Base-by-base conservation (phyloP, 1,139 yeast genomes). In the Suhomyces guaymorum region DNA sequence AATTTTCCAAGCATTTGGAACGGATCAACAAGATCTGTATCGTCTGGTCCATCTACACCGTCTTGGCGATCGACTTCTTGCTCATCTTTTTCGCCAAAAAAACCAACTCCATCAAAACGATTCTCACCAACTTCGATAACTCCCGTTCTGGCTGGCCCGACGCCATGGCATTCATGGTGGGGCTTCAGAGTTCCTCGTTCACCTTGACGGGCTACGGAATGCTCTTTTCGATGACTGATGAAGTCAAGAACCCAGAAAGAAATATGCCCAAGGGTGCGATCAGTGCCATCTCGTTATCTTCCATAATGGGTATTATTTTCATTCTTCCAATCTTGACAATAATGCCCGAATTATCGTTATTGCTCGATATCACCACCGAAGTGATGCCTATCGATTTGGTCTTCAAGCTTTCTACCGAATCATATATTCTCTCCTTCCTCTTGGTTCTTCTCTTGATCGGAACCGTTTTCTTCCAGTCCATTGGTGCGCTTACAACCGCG, bases 191-290 rank as follows among this genome's bases (percentile, higher is more conserved):
- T 47, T 78, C 90, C 1, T 80, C 85, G 26, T 84, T 84, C 57
- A 84, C 92, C 16, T 66, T 85, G 51, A 85, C 86, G 41, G 95
- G 95, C 0, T 86, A 82, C 55, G 92, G 92, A 17, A 80, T 86
- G 75, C 66, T 87, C 17, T 86, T 88, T 12, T 82, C 92, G 6
- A 75, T 86, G 69, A 79, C 89, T 22, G 95, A 86, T 54, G 95
- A 86, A 59, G 92, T 86, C 10, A 78, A 79, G 47, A 70, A 70
- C 24, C 92, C 95, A 0, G 90, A 85, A 51, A 73, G 69, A 43
- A 81, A 80, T 37, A 81, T 87, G 55, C 90, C 95, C n/a, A 75
- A 75, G 42, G 95, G 95, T 4, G 78, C 86, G 51, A 62, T 83
- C 1, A 67, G 75, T 36, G 78, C 94, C 1, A 83, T 85, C 5